These are phyloP conservation scores for Agroathelia rolfsii DNA, from an alignment of 1,284 basidiomycete genomes.

Conservation along the genomic window DNA sequence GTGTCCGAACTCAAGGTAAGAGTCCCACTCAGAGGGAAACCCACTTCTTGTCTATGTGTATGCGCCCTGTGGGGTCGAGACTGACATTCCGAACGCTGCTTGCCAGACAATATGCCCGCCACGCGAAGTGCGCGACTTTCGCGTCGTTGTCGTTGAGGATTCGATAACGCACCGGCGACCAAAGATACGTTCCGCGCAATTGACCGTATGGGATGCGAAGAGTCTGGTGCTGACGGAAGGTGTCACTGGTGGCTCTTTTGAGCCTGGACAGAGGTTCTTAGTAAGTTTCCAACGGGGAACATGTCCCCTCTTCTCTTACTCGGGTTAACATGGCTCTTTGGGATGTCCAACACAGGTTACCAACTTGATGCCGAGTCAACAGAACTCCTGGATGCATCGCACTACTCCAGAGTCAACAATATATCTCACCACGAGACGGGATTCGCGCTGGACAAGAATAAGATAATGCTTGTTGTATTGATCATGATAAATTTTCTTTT, in stretches of 20 bases:
- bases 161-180: conserved; percentile 42
- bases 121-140: conserved; percentile 72
- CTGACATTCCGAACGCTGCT: conserved; percentile 7
- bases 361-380: conserved; percentile 52
- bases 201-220: conserved; percentile 80
- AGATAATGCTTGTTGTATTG: conserved; percentile 10
- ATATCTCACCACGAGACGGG: conserved; percentile 51
- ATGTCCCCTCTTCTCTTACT: background rate
- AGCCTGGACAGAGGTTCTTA: conserved; percentile 60
- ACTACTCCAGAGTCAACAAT: conserved; percentile 43
- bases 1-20: conserved; percentile 62
- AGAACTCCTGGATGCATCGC: conserved; percentile 52
- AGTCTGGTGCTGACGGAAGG: conserved; percentile 41
- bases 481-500: background rate
- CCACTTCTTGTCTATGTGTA: conserved; percentile 2
- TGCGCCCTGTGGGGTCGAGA: conserved; percentile 4
- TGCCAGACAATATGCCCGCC: conserved; percentile 66
- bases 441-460: conserved; percentile 47
- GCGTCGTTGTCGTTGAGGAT: conserved; percentile 72
- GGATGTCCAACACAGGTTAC: conserved; percentile 33
- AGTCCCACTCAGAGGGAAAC: conserved; percentile 1
- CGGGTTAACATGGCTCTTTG: background rate
- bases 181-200: conserved; percentile 51
- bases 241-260: conserved; percentile 42
- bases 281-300: conserved; percentile 32